A percentile compares a stretch with the other conserved stretches of the same genome.
phyloP scores from a whole-genome alignment of 2,329 filamentous ascomycete genomes.

The Massarina eburnea region DNA sequence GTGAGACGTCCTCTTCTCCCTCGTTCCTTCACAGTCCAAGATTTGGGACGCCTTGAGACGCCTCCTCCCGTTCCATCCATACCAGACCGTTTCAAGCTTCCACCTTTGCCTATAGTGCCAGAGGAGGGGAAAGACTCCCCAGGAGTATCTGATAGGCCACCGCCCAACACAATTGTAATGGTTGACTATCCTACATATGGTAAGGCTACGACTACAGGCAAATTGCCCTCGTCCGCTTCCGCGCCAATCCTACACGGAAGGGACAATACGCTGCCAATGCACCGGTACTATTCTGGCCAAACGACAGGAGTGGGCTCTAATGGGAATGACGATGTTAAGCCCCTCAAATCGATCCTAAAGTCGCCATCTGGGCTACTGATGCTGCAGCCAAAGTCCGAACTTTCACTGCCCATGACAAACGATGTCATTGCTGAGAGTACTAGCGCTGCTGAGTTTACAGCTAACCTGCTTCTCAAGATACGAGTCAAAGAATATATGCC shows the following conservation, averaged over 20 bases:
- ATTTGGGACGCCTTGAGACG: constrained; percentile 16
- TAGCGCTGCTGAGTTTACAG: no score
- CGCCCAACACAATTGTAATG: not conserved
- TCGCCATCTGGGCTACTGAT: no score
- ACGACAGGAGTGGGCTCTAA: no score
- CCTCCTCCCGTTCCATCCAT: constrained; percentile 29
- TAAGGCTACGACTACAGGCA: not conserved
- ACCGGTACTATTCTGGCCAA: no score
- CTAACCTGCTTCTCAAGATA: constrained; percentile 1
- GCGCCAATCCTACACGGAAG: not conserved
- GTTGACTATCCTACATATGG: not conserved
- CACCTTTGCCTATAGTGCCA: constrained; percentile 17
- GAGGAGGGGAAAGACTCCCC: not conserved
- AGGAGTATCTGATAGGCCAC: not conserved
- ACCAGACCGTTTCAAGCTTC: constrained; percentile 21
- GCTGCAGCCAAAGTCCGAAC: no score
- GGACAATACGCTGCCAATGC: not conserved
- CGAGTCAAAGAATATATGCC: constrained; percentile 41
- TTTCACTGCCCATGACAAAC: not conserved
- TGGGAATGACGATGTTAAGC: no score
- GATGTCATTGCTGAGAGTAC: constrained; percentile 22
- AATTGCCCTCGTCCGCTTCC: not conserved
- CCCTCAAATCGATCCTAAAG: no score
- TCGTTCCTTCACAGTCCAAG: constrained; percentile 32
- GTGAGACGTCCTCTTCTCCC: constrained; percentile 37